phyloP scores from a whole-genome alignment of 306 rosid genomes.

The Rosa multiflora region DNA sequence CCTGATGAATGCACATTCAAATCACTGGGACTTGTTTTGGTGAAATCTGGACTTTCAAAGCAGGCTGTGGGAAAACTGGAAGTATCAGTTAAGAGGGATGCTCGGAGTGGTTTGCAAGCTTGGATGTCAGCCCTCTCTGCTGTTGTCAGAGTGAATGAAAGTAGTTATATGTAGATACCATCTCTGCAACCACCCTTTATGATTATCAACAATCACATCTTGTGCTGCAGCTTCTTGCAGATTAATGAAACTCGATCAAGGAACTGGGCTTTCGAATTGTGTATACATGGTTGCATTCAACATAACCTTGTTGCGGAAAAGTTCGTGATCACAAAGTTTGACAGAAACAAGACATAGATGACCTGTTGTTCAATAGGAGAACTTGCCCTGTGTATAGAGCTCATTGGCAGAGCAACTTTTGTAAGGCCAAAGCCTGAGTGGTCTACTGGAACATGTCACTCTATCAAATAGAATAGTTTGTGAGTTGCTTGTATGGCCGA shows the following conservation, averaged over 20 bases:
- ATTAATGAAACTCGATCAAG: neutral
- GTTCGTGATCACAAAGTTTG: neutral
- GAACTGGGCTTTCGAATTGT: neutral
- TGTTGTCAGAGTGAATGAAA: constrained; percentile 48
- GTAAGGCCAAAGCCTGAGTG: constrained; percentile 3
- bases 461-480: neutral
- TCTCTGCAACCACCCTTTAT: neutral
- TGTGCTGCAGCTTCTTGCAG: neutral
- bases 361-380: neutral
- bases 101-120: constrained; percentile 43
- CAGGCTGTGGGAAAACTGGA: constrained; percentile 65
- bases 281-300: neutral
- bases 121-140: constrained; percentile 64
- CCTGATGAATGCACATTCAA: constrained; percentile 72
- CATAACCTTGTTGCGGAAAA: neutral
- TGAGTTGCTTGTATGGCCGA: no score
- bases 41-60: constrained; percentile 69
- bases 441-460: neutral
- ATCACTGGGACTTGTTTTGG: constrained; percentile 59
- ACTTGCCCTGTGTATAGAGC: neutral
- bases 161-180: constrained; percentile 28
- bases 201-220: neutral
- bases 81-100: constrained; percentile 49
- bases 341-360: neutral
- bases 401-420: no score